Conservation (phyloP, 176 grass and related monocot species). For the Zea mays region DNA sequence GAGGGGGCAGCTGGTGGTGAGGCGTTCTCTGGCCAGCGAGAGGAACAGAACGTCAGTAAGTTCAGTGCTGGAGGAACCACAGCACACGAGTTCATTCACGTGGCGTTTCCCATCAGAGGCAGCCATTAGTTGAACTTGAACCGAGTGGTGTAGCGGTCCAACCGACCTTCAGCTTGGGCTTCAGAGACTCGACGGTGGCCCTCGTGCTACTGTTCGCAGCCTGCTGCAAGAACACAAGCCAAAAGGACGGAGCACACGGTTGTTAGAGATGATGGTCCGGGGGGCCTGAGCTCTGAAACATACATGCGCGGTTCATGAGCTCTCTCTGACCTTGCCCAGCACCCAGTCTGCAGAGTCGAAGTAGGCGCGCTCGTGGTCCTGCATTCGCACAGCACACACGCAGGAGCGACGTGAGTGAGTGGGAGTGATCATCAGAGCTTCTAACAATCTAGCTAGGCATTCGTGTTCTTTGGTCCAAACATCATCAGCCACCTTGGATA, state of each 20-base stretch:
- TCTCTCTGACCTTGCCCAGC: conserved; percentile 74
- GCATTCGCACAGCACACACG: conserved; percentile 4
- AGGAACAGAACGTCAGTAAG: not conserved
- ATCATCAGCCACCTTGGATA: conserved; percentile 66
- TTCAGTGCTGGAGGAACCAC: not conserved
- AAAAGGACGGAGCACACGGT: not conserved
- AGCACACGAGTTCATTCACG: conserved; percentile 1
- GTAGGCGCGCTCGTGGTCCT: conserved; percentile 92
- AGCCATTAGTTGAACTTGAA: not conserved
- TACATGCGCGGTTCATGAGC: no score
- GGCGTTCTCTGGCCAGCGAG: conserved; percentile 69
- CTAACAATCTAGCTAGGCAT: no score
- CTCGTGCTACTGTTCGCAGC: conserved; percentile 59
- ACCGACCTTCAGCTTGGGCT: conserved; percentile 89
- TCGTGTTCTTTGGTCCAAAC: not conserved
- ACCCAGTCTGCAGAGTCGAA: conserved; percentile 95
- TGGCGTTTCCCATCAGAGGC: no score
- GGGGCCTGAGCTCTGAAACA: no score
- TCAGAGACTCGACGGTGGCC: conserved; percentile 65
- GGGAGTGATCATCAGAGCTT: not conserved
- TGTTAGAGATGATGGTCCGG: not conserved
- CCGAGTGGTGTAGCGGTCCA: not conserved
- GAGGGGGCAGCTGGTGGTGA: conserved; percentile 80
- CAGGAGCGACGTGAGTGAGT: not conserved
- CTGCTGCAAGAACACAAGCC: conserved; percentile 56